phyloP scores from a whole-genome alignment of 2,329 filamentous ascomycete genomes.

The Xylariaceae sp. region DNA sequence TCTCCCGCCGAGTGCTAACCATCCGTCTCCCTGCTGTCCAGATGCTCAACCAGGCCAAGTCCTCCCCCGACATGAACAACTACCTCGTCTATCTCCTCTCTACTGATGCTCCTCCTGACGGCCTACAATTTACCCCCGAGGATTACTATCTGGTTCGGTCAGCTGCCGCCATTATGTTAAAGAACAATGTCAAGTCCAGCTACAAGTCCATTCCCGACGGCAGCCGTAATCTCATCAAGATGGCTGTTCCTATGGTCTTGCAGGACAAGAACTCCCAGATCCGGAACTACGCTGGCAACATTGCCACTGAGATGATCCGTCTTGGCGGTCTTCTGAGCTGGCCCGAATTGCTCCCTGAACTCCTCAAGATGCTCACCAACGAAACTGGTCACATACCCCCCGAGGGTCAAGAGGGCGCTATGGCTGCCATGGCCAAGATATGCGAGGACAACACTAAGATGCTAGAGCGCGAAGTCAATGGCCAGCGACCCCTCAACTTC shows the following conservation, averaged over 20 bases:
- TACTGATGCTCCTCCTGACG: slow-evolving; percentile 58
- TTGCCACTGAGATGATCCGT: slow-evolving; percentile 87
- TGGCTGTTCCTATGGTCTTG: slow-evolving; percentile 71
- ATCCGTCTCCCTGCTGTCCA: slow-evolving; percentile 35
- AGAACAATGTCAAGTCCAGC: slow-evolving; percentile 78
- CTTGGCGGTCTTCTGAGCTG: slow-evolving; percentile 83
- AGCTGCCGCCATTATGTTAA: slow-evolving; percentile 88
- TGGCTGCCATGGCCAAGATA: slow-evolving; percentile 89
- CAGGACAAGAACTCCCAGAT: slow-evolving; percentile 80
- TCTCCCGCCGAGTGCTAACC: slow-evolving; percentile 21
- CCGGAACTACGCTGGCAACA: slow-evolving; percentile 83
- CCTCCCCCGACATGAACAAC: slow-evolving; percentile 91
- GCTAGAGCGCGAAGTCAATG: slow-evolving; percentile 82
- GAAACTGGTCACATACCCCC: slow-evolving; percentile 61
- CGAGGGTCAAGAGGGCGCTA: slow-evolving; percentile 84
- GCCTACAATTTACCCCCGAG: slow-evolving; percentile 53
- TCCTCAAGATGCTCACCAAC: slow-evolving; percentile 75
- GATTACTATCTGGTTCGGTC: slow-evolving; percentile 76
- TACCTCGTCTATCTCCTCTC: slow-evolving; percentile 92
- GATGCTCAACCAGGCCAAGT: slow-evolving; percentile 90
- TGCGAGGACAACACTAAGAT: slow-evolving; percentile 92
- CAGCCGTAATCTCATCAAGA: slow-evolving; percentile 73
- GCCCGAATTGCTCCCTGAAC: slow-evolving; percentile 83
- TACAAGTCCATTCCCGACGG: slow-evolving; percentile 72
- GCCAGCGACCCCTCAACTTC: slow-evolving; percentile 80